Percentiles rank a stretch among this genome's conserved stretches.
Conservation (phyloP, 2,329 filamentous ascomycete species). For the Stachybotrys echinatus region DNA sequence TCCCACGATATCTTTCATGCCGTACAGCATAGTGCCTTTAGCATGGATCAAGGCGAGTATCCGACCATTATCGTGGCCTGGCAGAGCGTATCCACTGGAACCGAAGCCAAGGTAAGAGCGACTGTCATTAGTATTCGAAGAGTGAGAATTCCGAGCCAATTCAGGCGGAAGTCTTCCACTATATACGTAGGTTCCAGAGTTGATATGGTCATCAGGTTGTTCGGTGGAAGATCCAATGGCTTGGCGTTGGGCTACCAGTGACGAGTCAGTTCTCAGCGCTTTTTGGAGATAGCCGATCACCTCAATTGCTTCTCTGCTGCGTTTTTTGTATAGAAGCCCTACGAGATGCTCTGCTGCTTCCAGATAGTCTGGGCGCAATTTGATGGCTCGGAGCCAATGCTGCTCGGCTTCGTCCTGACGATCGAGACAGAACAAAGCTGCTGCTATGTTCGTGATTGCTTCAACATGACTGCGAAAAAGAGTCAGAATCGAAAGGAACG, state of each 20-base stretch:
- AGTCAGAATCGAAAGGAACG: slow-evolving; percentile 20
- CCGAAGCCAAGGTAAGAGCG: slow-evolving; percentile 15
- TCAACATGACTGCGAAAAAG: slow-evolving; percentile 67
- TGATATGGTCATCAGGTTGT: background rate
- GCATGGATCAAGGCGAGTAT: slow-evolving; percentile 92
- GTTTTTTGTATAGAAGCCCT: slow-evolving; percentile 77
- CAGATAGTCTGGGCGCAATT: slow-evolving; percentile 78
- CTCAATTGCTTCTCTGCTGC: slow-evolving; percentile 77
- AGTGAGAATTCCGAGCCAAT: background rate
- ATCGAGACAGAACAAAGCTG: slow-evolving; percentile 78
- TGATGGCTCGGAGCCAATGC: slow-evolving; percentile 81
- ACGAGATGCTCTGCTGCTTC: slow-evolving; percentile 95
- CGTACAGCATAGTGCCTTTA: slow-evolving; percentile 98
- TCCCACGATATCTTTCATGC: slow-evolving; percentile 71
- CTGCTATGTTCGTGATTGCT: slow-evolving; percentile 88
- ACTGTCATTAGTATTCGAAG: background rate
- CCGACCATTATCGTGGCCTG: slow-evolving; percentile 83
- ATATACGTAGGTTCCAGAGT: background rate
- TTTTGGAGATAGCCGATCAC: slow-evolving; percentile 83
- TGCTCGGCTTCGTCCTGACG: slow-evolving; percentile 78
- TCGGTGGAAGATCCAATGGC: background rate
- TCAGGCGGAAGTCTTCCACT: background rate
- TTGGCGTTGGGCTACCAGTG: background rate
- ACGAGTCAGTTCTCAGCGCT: slow-evolving; percentile 47
- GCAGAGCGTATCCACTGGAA: slow-evolving; percentile 67